A percentile compares a stretch with the other conserved stretches of the same genome.
Conservation (phyloP, 768 basidiomycete species). For the Imleria badia region DNA sequence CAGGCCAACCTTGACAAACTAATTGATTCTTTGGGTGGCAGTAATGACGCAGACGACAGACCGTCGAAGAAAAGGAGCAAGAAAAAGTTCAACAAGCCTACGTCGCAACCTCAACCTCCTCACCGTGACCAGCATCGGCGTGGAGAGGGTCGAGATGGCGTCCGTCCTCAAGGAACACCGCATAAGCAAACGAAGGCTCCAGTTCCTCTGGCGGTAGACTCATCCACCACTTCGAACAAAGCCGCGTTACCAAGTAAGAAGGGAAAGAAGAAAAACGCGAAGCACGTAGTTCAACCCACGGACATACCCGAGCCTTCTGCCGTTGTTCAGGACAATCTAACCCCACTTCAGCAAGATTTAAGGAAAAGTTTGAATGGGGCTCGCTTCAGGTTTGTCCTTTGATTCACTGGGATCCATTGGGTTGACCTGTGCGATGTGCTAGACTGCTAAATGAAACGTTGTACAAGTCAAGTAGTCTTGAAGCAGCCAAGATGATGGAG, state of each 20-base stretch:
- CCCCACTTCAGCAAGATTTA: slow-evolving; percentile 74
- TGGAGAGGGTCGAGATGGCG: neutral
- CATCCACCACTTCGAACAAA: slow-evolving; percentile 5
- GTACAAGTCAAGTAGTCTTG: slow-evolving; percentile 80
- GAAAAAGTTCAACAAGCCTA: neutral
- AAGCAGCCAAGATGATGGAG: slow-evolving; percentile 80
- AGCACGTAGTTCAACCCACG: slow-evolving; percentile 20
- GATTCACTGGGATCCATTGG: neutral
- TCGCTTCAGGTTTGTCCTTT: slow-evolving; percentile 64
- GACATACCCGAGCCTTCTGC: slow-evolving; percentile 17
- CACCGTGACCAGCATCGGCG: slow-evolving; percentile 12
- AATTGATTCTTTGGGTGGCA: slow-evolving; percentile 45
- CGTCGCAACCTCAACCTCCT: slow-evolving; percentile 7
- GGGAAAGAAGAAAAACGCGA: slow-evolving; percentile 21
- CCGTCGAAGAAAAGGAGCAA: slow-evolving; percentile 23
- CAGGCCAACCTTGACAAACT: slow-evolving; percentile 62
- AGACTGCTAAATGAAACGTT: slow-evolving; percentile 92
- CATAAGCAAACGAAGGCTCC: slow-evolving; percentile 6
- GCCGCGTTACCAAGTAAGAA: slow-evolving; percentile 9
- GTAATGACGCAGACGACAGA: slow-evolving; percentile 22
- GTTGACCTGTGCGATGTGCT: slow-evolving; percentile 8
- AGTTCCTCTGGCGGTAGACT: slow-evolving; percentile 7
- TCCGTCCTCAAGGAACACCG: slow-evolving; percentile 1
- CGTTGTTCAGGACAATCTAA: slow-evolving; percentile 42
- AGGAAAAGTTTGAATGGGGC: slow-evolving; percentile 81